Percentiles rank a stretch among this genome's conserved stretches.
These are phyloP conservation scores for Tricholoma sp. DNA, from an alignment of 768 basidiomycete species.

Conservation along the genomic window DNA sequence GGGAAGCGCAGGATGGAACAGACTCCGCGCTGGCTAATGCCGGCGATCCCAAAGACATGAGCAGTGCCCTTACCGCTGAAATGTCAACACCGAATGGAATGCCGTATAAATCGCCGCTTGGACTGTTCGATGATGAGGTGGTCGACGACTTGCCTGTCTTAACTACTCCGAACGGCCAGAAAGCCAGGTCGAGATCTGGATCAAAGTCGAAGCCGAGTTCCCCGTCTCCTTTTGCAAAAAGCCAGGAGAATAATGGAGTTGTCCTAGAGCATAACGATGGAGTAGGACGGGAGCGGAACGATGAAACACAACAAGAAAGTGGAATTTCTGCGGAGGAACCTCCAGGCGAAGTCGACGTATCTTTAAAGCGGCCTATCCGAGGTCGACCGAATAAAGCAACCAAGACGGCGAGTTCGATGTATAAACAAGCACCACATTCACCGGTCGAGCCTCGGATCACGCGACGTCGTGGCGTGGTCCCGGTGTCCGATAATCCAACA, in stretches of 20 bases:
- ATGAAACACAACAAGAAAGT: neutral
- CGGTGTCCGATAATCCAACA: neutral
- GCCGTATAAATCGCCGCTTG: conserved; percentile 12
- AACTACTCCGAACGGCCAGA: conserved; percentile 1
- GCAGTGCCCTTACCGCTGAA: neutral
- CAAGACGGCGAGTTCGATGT: conserved; percentile 5
- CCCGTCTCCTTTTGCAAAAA: neutral
- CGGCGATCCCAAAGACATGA: neutral
- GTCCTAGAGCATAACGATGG: neutral
- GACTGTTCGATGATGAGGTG: conserved; percentile 18
- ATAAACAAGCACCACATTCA: neutral
- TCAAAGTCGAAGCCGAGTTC: neutral
- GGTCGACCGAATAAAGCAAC: conserved; percentile 9
- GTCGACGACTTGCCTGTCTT: conserved; percentile 13
- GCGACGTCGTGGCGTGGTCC: neutral
- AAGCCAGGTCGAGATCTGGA: conserved; percentile 1
- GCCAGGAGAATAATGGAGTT: neutral
- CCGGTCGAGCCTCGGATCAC: neutral
- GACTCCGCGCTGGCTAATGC: conserved; percentile 1
- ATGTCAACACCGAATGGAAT: conserved; percentile 2
- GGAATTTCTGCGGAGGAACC: neutral
- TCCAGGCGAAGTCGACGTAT: neutral
- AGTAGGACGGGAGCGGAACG: neutral
- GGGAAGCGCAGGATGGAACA: conserved; percentile 1
- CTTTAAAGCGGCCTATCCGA: neutral